Conservation (phyloP, 176 grass and related monocot species). For the Avena insularis region DNA sequence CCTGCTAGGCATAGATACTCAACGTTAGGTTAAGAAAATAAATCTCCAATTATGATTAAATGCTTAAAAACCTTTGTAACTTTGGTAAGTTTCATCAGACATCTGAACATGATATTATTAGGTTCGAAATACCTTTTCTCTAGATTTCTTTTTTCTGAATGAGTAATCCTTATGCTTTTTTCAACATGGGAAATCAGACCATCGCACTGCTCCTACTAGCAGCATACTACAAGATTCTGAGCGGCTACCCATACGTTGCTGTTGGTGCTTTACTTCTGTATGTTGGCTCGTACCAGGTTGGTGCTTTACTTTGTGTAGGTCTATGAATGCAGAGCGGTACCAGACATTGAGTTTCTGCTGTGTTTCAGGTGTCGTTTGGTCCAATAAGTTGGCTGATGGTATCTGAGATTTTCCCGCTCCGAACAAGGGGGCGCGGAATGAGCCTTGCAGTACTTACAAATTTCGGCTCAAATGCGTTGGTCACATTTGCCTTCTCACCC, state of each 20-base stretch:
- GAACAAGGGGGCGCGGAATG: constrained; percentile 94
- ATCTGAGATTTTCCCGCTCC: constrained; percentile 96
- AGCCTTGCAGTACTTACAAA: constrained; percentile 91
- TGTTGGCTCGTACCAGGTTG: constrained; percentile 89
- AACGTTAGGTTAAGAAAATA: neutral
- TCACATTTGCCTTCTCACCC: constrained; percentile 89
- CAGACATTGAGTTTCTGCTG: constrained; percentile 23
- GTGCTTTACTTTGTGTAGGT: constrained; percentile 36
- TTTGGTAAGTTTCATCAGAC: constrained; percentile 28
- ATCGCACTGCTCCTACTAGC: constrained; percentile 86
- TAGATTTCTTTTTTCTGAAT: constrained; percentile 34
- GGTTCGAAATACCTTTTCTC: constrained; percentile 17
- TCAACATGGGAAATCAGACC: constrained; percentile 60
- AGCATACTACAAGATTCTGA: constrained; percentile 93
- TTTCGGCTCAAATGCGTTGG: constrained; percentile 86
- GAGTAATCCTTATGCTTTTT: constrained; percentile 10
- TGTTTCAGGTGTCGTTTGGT: constrained; percentile 89
- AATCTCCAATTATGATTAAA: neutral
- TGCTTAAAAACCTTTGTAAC: neutral
- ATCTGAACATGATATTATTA: constrained; percentile 21
- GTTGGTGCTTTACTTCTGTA: constrained; percentile 94
- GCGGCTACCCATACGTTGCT: constrained; percentile 71
- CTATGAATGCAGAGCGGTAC: constrained; percentile 10
- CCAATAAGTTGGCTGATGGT: constrained; percentile 99
- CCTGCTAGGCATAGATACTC: neutral